Conservation (phyloP, 139 green algal genomes). For the Eudorina sp. region DNA sequence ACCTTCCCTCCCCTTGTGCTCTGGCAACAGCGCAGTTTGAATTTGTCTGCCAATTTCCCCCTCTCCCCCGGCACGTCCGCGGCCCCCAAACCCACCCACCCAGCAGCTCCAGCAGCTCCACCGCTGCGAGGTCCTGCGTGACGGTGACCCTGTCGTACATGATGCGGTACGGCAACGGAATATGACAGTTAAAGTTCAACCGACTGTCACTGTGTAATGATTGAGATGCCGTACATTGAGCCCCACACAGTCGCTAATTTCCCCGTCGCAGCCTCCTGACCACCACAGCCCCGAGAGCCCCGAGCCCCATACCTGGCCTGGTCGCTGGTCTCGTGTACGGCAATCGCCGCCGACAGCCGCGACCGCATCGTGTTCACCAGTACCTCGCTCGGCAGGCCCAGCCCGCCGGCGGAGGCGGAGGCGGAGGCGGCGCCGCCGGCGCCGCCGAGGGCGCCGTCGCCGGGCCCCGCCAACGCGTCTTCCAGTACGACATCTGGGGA, state of each 20-base stretch:
- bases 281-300: no score
- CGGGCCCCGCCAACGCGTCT: neutral
- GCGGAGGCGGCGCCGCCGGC: neutral
- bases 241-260: no score
- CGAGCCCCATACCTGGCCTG: neutral
- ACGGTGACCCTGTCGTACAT: neutral
- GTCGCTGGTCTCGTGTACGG: neutral
- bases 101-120: slow-evolving; percentile 31
- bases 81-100: neutral
- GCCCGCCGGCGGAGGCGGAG: neutral
- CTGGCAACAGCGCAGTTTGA: no score
- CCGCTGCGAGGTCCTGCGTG: neutral
- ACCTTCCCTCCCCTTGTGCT: no score
- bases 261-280: no score
- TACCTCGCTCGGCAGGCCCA: neutral
- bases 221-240: no score
- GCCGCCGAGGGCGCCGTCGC: neutral
- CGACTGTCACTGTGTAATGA: no score
- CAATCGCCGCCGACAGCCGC: neutral
- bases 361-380: neutral
- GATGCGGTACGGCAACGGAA: no score
- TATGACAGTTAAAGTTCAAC: no score
- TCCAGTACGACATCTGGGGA: neutral
- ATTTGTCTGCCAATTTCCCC: no score
- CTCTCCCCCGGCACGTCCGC: no score